Conservation (phyloP, 2,329 filamentous ascomycete species). For the Aspergillus terreus region DNA sequence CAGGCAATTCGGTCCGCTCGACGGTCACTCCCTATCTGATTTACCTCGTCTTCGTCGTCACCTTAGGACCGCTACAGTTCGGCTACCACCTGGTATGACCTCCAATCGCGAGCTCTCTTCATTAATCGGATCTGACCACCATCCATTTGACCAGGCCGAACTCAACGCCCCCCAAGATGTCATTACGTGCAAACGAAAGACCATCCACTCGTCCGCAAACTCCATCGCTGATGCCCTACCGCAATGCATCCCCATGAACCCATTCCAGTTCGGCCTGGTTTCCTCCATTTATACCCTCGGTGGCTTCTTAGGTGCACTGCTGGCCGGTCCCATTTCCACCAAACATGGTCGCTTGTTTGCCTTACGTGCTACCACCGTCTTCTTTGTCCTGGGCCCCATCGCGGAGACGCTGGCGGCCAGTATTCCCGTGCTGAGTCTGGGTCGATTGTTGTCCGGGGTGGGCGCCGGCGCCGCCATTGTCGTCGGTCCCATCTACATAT, state of each 20-base stretch:
- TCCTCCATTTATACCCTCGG: constrained; percentile 90
- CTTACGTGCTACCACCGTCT: constrained; percentile 72
- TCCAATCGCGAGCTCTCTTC: not conserved
- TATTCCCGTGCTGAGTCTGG: constrained; percentile 65
- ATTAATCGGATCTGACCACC: constrained; percentile 4
- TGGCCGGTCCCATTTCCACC: constrained; percentile 74
- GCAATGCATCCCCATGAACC: constrained; percentile 84
- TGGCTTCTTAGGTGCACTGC: constrained; percentile 77
- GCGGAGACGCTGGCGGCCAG: constrained; percentile 69
- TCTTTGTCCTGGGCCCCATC: constrained; percentile 72
- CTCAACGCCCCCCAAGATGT: constrained; percentile 93
- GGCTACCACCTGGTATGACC: constrained; percentile 78
- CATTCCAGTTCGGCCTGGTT: constrained; percentile 76
- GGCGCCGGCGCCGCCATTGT: constrained; percentile 88
- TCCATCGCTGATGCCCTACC: constrained; percentile 32
- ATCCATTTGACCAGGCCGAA: constrained; percentile 62
- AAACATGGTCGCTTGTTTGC: constrained; percentile 69
- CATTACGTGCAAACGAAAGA: constrained; percentile 74
- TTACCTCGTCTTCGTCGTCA: constrained; percentile 70
- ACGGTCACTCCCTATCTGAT: constrained; percentile 71
- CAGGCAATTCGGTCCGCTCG: constrained; percentile 15
- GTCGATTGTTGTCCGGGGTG: constrained; percentile 74
- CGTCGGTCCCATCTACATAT: constrained; percentile 90
- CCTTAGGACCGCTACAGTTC: constrained; percentile 86
- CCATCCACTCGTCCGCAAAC: constrained; percentile 34